Evolutionary conservation across 257 asterid species (phyloP).

Genomic region (Paraleonurus japonicus): DNA sequence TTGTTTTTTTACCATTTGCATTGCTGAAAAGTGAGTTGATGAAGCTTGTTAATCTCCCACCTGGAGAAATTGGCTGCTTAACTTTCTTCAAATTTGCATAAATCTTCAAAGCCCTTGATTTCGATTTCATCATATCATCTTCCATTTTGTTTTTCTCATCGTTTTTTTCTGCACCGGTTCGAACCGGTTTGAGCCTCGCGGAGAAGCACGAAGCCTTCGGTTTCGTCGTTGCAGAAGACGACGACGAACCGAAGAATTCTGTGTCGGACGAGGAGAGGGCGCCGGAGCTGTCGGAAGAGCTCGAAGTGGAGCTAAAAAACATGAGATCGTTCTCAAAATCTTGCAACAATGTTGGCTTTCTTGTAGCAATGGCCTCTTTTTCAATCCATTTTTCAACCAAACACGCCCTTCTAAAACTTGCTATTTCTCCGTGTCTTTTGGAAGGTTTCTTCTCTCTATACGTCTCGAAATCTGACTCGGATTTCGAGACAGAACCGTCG

Average conservation of each 20-base stretch:
- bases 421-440: conserved; percentile 30
- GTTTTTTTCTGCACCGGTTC: conserved; percentile 17
- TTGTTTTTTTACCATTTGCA: conserved; percentile 42
- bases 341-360: conserved; percentile 24
- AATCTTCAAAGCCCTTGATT: conserved; percentile 56
- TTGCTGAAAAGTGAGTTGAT: conserved; percentile 54
- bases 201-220: conserved; percentile 53
- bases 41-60: conserved; percentile 58
- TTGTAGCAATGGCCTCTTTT: conserved; percentile 22
- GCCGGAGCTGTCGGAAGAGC: conserved; percentile 79
- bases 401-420: conserved; percentile 36
- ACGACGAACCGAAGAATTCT: conserved; percentile 47
- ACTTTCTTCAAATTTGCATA: conserved; percentile 67
- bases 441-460: conserved; percentile 17
- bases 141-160: conserved; percentile 4
- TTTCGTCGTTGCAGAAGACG: neutral
- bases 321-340: conserved; percentile 44
- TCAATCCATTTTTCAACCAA: conserved; percentile 71
- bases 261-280: conserved; percentile 67
- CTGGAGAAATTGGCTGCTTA: conserved; percentile 84
- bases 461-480: conserved; percentile 22
- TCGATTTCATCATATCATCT: conserved; percentile 39
- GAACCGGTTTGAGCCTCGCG: conserved; percentile 40
- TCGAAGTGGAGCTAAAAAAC: conserved; percentile 72
- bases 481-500: conserved; percentile 42